Conservation (phyloP, 805 yeast species). For the Ogataea nakhonphanomensis region DNA sequence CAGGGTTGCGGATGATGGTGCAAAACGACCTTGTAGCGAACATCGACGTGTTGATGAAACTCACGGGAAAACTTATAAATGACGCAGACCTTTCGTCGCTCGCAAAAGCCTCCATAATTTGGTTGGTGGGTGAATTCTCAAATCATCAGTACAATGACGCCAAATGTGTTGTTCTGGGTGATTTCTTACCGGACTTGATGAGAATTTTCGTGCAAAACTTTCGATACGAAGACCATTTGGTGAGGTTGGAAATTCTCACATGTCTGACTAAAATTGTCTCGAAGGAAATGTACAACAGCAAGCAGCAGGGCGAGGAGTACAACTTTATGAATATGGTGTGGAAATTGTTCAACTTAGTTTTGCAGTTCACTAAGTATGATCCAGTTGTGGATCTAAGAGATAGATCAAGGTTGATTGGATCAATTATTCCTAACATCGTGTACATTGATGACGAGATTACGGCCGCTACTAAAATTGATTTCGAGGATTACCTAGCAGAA, state of each 20-base stretch:
- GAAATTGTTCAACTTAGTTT: slow-evolving; percentile 56
- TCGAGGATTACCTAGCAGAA: slow-evolving; percentile 18
- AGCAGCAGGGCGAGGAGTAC: slow-evolving; percentile 28
- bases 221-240: slow-evolving; percentile 49
- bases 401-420: slow-evolving; percentile 68
- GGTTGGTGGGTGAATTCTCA: slow-evolving; percentile 87
- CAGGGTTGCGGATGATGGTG: slow-evolving; percentile 68
- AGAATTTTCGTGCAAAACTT: slow-evolving; percentile 55
- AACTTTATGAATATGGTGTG: slow-evolving; percentile 37
- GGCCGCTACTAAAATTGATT: slow-evolving; percentile 17
- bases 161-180: slow-evolving; percentile 23
- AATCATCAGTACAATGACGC: slow-evolving; percentile 12
- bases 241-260: slow-evolving; percentile 67
- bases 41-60: slow-evolving; percentile 50
- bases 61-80: slow-evolving; percentile 33
- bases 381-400: slow-evolving; percentile 75
- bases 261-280: slow-evolving; percentile 72
- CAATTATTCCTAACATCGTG: slow-evolving; percentile 47
- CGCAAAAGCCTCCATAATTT: slow-evolving; percentile 80
- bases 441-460: slow-evolving; percentile 33
- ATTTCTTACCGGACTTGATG: slow-evolving; percentile 72
- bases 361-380: slow-evolving; percentile 72
- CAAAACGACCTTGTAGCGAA: slow-evolving; percentile 58
- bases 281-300: slow-evolving; percentile 45
- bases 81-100: slow-evolving; percentile 17